Evolutionary conservation across 208 protist genomes (phyloP).

Genomic region (Leishmania arabica): DNA sequence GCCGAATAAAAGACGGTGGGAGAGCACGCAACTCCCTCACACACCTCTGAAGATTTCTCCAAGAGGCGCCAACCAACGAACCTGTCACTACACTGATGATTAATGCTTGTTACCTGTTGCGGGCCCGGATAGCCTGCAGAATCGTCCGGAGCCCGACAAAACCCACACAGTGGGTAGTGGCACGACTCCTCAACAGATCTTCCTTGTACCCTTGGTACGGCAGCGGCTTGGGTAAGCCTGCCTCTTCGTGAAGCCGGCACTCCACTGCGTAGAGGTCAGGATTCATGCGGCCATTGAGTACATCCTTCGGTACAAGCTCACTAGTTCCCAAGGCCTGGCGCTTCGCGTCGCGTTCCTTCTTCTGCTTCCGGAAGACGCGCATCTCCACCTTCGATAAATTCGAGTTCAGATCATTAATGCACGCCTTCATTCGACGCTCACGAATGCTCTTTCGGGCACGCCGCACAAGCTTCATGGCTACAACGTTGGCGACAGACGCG

Average conservation of each 20-base stretch:
- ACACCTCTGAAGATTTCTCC: background rate
- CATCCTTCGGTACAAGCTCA: conserved; percentile 46
- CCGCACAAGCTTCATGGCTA: conserved; percentile 84
- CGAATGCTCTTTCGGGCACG: conserved; percentile 87
- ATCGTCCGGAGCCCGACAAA: conserved; percentile 75
- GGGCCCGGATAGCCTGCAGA: conserved; percentile 41
- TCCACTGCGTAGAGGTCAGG: conserved; percentile 82
- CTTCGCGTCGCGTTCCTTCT: conserved; percentile 43
- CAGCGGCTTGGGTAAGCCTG: conserved; percentile 61
- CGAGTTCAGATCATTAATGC: conserved; percentile 77
- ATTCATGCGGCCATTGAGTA: conserved; percentile 73
- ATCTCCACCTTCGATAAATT: conserved; percentile 88
- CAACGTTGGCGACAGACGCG: background rate
- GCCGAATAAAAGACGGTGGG: no score
- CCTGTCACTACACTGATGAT: background rate
- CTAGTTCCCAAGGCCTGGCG: conserved; percentile 37
- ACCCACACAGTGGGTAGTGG: conserved; percentile 54
- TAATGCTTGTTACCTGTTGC: conserved; percentile 26
- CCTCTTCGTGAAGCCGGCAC: conserved; percentile 82
- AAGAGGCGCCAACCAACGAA: background rate
- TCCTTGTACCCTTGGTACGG: conserved; percentile 66
- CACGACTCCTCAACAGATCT: conserved; percentile 26
- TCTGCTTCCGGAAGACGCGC: conserved; percentile 67
- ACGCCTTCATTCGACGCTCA: conserved; percentile 88
- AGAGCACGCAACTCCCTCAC: background rate